Percentiles rank a stretch among this genome's conserved stretches.
These are phyloP conservation scores for Podosphaera leucotricha DNA, from an alignment of 2,329 filamentous ascomycete species.

Conservation along the genomic window DNA sequence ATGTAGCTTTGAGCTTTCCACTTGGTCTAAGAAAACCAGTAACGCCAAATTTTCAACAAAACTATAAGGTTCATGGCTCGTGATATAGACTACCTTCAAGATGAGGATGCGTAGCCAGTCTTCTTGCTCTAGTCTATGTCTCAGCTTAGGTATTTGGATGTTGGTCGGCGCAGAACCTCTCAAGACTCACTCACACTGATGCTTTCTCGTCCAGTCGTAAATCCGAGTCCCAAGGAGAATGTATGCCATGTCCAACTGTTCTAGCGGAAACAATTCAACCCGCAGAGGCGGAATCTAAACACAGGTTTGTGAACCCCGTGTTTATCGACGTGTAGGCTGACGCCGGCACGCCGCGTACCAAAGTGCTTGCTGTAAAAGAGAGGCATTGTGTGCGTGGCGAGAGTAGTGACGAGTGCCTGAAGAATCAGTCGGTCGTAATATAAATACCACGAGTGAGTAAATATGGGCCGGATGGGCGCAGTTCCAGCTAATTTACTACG, in stretches of 20 bases:
- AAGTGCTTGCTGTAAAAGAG: constrained; percentile 18
- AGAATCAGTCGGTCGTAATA: too few relatives aligned
- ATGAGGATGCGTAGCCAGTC: not conserved
- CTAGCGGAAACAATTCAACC: constrained; percentile 24
- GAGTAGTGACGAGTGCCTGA: not conserved
- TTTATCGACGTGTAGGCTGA: constrained; percentile 26
- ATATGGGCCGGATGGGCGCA: too few relatives aligned
- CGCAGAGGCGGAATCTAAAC: constrained; percentile 25
- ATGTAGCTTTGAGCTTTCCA: too few relatives aligned
- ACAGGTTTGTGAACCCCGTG: constrained; percentile 26
- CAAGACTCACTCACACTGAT: not conserved
- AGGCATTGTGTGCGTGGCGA: constrained; percentile 9
- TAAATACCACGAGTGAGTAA: too few relatives aligned
- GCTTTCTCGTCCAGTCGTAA: not conserved
- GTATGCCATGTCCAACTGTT: not conserved
- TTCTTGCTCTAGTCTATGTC: not conserved
- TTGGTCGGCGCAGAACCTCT: not conserved
- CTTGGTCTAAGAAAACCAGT: not conserved
- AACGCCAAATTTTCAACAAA: not conserved
- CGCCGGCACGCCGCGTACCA: constrained; percentile 19
- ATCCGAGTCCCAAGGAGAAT: not conserved
- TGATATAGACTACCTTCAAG: not conserved
- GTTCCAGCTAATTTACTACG: too few relatives aligned
- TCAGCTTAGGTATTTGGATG: not conserved
- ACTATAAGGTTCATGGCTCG: not conserved